Base-by-base conservation (phyloP, 2,329 filamentous ascomycete species). In the Volutella citrinella region DNA sequence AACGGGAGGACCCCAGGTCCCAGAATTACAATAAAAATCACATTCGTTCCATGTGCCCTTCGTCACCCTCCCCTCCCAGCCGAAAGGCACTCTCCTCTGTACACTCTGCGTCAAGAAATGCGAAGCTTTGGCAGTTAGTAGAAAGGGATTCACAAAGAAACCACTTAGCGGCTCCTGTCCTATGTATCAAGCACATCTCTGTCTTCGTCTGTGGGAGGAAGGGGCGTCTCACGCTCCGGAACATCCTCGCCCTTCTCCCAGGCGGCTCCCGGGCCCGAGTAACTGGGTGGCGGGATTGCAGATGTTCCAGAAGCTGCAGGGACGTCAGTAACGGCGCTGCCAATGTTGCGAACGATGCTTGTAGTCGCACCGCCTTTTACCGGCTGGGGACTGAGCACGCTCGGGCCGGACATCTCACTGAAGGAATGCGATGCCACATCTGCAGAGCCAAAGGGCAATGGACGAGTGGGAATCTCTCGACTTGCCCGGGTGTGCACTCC, bases 371-470 rank as follows among this genome's bases (percentile, higher is more conserved):
- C 49, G 41, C 60, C 63, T 58, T 66, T 69, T 38, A 67, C 55
- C 43, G 67, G 66, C 49, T 60, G 64, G 46, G 66, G 65, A 49
- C 61, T 64, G 42, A 63, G 53, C 41, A 64, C 57, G 24, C 54
- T 48, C 32, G 45, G 32, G 21, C 42, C 38, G 27, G 51, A 44
- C 39, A 54, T 52, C 29, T 45, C 40, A 42, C 55, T 38, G 41
- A 57, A 49, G 38, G 52, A 48, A 40, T 52, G 49, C 32, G 49
- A 49, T 34, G 35, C 52, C 32, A 41, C 31, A 42, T 50, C 63
- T 46, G 76, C 72, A 5, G 74, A 77, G 33, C 75, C 72, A 52
- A 69, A 76, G 18, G 74, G 74, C 23, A 77, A 51, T 34, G 67
- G 53, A 34, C 74, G 65, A 32, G 61, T 59, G 27, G 76, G 72